Conservation (phyloP, 1,139 yeast genomes). For the Candida sp. region DNA sequence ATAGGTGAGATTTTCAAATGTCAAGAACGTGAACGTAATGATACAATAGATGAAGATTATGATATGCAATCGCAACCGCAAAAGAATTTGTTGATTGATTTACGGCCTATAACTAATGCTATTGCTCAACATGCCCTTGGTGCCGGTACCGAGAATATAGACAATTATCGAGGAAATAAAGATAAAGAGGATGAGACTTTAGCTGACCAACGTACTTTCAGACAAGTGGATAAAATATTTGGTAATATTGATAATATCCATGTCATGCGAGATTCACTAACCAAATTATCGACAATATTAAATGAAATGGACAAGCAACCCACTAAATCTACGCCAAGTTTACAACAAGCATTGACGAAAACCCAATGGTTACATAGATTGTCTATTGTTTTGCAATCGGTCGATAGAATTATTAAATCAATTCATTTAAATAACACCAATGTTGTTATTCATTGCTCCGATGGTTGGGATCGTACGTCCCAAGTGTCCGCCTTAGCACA, state of each 20-base stretch:
- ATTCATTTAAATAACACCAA: conserved; percentile 81
- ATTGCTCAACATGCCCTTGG: conserved; percentile 97
- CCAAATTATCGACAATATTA: conserved; percentile 58
- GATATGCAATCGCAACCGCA: conserved; percentile 35
- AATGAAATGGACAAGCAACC: conserved; percentile 64
- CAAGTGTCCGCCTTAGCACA: conserved; percentile 85
- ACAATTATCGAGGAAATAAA: conserved; percentile 56
- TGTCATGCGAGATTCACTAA: conserved; percentile 85
- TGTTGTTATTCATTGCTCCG: conserved; percentile 88
- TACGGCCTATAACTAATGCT: conserved; percentile 91
- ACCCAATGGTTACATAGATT: conserved; percentile 82
- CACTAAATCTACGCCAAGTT: conserved; percentile 19
- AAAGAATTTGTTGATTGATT: conserved; percentile 79
- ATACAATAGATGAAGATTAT: conserved; percentile 12
- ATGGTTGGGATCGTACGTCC: conserved; percentile 98
- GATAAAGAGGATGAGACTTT: conserved; percentile 6
- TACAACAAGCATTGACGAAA: conserved; percentile 50
- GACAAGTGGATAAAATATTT: conserved; percentile 58
- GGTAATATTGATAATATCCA: conserved; percentile 94
- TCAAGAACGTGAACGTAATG: conserved; percentile 31
- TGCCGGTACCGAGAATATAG: conserved; percentile 95
- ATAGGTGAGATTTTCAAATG: conserved; percentile 66
- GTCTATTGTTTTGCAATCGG: conserved; percentile 66
- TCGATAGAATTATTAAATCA: conserved; percentile 75
- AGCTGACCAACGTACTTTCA: conserved; percentile 6